Evolutionary conservation across 2,329 filamentous ascomycete species (phyloP).

Genomic region (Hypoxylon rubiginosum): DNA sequence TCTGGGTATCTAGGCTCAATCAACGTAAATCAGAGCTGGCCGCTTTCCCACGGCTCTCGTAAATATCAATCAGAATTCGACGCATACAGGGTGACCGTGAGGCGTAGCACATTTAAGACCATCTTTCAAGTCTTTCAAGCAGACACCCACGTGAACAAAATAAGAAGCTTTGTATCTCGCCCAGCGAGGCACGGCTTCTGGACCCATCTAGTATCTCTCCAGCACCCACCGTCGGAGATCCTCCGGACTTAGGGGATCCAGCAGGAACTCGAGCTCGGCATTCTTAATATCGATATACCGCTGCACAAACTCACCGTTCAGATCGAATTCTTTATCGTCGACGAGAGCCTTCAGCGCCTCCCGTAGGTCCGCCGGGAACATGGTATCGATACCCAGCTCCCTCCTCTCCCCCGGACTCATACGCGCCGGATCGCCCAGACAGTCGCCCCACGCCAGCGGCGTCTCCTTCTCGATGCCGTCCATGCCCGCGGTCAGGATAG

Average conservation of each 20-base stretch:
- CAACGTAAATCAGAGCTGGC: too few relatives aligned
- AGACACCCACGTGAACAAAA: background rate
- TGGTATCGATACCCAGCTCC: slow-evolving; percentile 65
- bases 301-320: slow-evolving; percentile 66
- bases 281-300: slow-evolving; percentile 72
- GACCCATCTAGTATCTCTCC: slow-evolving; percentile 68
- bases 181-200: background rate
- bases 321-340: slow-evolving; percentile 60
- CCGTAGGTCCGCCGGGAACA: slow-evolving; percentile 67
- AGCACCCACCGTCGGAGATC: slow-evolving; percentile 71
- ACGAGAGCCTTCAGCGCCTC: slow-evolving; percentile 68
- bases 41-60: background rate
- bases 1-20: background rate
- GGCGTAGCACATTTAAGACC: too few relatives aligned
- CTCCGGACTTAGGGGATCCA: slow-evolving; percentile 62
- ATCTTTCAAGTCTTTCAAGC: too few relatives aligned
- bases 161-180: background rate
- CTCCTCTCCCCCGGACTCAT: slow-evolving; percentile 62
- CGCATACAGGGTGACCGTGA: background rate
- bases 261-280: slow-evolving; percentile 64
- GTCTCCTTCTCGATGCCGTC: slow-evolving; percentile 64
- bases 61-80: background rate
- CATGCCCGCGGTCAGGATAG: slow-evolving; percentile 71
- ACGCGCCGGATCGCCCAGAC: slow-evolving; percentile 65
- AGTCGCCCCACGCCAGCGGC: slow-evolving; percentile 66